A percentile compares a stretch with the other conserved stretches of the same genome.
Evolutionary conservation across 345 rosid genomes (phyloP).

Genomic region (Tarenaya hassleriana): DNA sequence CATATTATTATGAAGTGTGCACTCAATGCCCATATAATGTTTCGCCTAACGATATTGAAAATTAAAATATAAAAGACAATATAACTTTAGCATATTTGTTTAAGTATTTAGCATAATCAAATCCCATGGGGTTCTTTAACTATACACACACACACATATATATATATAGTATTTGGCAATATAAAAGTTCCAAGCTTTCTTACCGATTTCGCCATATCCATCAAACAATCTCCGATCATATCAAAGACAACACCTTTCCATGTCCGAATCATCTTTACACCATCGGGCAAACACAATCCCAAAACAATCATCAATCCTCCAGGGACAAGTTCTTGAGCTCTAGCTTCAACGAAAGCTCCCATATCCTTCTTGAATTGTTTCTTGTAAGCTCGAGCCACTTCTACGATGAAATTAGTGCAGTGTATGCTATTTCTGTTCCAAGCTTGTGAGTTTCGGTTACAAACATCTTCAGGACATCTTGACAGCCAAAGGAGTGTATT

Average conservation of each 20-base stretch:
- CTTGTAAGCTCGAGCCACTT: neutral
- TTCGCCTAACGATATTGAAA: too few relatives aligned
- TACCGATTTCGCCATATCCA: constrained; percentile 21
- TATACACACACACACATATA: too few relatives aligned
- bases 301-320: constrained; percentile 19
- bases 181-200: neutral
- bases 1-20: too few relatives aligned
- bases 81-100: too few relatives aligned
- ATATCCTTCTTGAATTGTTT: constrained; percentile 13
- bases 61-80: too few relatives aligned
- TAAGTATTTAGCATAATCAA: too few relatives aligned
- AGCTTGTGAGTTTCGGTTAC: neutral
- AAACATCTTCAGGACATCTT: constrained; percentile 3
- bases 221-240: constrained; percentile 6
- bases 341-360: constrained; percentile 4
- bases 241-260: neutral
- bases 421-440: too few relatives aligned
- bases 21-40: too few relatives aligned
- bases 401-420: too few relatives aligned
- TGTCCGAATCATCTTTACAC: neutral
- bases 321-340: constrained; percentile 16
- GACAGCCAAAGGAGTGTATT: constrained; percentile 30
- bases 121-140: too few relatives aligned
- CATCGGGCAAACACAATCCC: constrained; percentile 7
- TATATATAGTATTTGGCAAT: neutral